Evolutionary conservation across 345 rosid genomes (phyloP).

Genomic region (Salix purpurea): DNA sequence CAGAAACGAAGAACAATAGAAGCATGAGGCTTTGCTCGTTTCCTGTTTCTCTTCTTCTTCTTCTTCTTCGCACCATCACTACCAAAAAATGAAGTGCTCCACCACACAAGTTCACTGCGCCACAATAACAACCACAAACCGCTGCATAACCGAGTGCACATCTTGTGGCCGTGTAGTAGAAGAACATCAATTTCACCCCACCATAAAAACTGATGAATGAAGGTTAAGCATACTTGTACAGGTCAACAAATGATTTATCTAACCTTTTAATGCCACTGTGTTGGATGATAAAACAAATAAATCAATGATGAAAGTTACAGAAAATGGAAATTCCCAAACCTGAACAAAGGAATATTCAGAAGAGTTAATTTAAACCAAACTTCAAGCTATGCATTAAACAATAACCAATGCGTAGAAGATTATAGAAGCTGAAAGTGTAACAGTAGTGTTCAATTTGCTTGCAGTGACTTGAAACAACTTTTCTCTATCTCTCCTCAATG

Average conservation of each 20-base stretch:
- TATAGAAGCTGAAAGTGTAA: not conserved
- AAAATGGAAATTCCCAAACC: constrained; percentile 84
- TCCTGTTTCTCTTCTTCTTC: too few species aligned
- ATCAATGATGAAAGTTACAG: constrained; percentile 64
- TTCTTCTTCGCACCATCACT: too few species aligned
- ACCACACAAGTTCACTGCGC: too few species aligned
- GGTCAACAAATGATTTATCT: constrained; percentile 7
- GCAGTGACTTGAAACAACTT: constrained; percentile 53
- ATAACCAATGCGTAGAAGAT: too few species aligned
- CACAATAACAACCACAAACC: too few species aligned
- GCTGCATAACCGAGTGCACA: too few species aligned
- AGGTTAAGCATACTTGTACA: not conserved
- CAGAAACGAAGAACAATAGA: too few species aligned
- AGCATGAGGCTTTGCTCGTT: too few species aligned
- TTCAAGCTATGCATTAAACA: not conserved
- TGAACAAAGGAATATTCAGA: constrained; percentile 23
- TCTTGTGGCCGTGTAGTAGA: too few species aligned
- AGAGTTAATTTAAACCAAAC: constrained; percentile 6
- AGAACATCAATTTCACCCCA: too few species aligned
- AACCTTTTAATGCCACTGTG: constrained; percentile 69
- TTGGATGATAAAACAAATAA: constrained; percentile 72
- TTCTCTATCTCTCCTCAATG: not conserved
- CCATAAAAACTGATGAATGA: not conserved
- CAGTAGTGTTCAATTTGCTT: constrained; percentile 11
- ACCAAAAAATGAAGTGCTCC: too few species aligned